Evolutionary conservation across 2,329 filamentous ascomycete genomes (phyloP), one percentile per base, ranked within the genome.

Genomic region (Hirsutella minnesotensis): DNA sequence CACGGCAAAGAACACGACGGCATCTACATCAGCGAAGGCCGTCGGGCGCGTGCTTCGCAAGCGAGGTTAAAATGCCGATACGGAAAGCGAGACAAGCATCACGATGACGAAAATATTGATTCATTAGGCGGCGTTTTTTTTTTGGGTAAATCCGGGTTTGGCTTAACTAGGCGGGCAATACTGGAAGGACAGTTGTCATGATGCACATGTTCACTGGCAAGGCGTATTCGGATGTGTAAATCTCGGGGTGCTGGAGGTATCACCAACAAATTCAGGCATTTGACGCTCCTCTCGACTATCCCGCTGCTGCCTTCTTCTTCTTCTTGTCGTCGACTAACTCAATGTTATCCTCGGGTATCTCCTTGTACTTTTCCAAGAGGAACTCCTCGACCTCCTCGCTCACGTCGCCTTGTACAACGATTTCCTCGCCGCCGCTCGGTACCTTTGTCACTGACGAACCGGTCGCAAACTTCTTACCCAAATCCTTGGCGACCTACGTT

Each of bases 401-500:
- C 48, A 98, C 81, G 66, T 98, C 92, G 29, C 92, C 92, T 67
- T 98, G 92, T 18, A 98, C 87, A 4, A 94, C 94, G 60, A 98
- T 96, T 67, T 96, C 92, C 65, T 98, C 92, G 16, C 85, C 85
- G 19, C 86, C 87, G 43, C 79, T 81, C 0, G 87, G 76, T 2
- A 84, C 77, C 68, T 95, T 95, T 9, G 90, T 96, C 37, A 98
- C 92, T 37, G 83, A 89, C 15, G 81, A 83, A 1, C 92, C 92
- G 9, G 92, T 96, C 24, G 92, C 92, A 59, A 98, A 96, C 67
- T 95, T 96, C 77, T 96, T 98, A 49, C 92, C 92, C 53, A 96
- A 81, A 57, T 96, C 92, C 71, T 96, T 96, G 45, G 89, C 82
- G 8, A 94, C 73, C 66, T 69, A 34, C 21, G 9, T 13, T 24